These are phyloP conservation scores for Centella asiatica DNA, from an alignment of 129 eudicot genomes.

Conservation along the genomic window DNA sequence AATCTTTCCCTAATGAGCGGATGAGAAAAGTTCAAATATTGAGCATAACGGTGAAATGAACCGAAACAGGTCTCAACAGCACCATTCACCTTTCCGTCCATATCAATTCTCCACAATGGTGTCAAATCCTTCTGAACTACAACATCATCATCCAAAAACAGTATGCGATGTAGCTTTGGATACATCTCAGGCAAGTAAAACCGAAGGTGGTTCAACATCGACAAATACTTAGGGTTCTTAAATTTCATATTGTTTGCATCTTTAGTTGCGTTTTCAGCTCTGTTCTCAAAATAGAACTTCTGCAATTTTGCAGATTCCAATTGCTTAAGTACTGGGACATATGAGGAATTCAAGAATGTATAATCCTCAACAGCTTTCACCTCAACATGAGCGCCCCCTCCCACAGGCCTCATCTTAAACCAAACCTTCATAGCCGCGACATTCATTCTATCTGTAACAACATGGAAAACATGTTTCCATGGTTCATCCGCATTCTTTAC, in stretches of 20 bases:
- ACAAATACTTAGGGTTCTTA: conserved; percentile 57
- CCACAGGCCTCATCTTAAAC: conserved; percentile 74
- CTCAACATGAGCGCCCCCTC: conserved; percentile 79
- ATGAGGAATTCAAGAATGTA: conserved; percentile 57
- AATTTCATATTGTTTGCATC: conserved; percentile 51
- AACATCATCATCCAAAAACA: conserved; percentile 76
- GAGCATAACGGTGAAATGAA: conserved; percentile 61
- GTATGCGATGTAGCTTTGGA: conserved; percentile 64
- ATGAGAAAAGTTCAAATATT: conserved; percentile 66
- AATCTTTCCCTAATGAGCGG: conserved; percentile 57
- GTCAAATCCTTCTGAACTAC: conserved; percentile 59
- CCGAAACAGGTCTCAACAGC: conserved; percentile 89
- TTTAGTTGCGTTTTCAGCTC: conserved; percentile 55
- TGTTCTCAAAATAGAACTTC: conserved; percentile 58
- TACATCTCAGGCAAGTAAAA: conserved; percentile 80
- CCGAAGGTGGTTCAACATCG: conserved; percentile 65
- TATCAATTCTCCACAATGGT: conserved; percentile 58
- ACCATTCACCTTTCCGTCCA: conserved; percentile 81
- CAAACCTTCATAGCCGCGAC: conserved; percentile 88
- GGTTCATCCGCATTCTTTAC: conserved; percentile 75
- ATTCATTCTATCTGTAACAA: conserved; percentile 80
- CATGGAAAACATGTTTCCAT: conserved; percentile 85
- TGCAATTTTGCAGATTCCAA: conserved; percentile 41
- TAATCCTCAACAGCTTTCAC: conserved; percentile 63
- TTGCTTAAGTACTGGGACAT: conserved; percentile 74